A percentile compares a stretch with the other conserved stretches of the same genome.
These are phyloP conservation scores for Mrakia gelida DNA, from an alignment of 768 basidiomycete genomes.

Conservation along the genomic window DNA sequence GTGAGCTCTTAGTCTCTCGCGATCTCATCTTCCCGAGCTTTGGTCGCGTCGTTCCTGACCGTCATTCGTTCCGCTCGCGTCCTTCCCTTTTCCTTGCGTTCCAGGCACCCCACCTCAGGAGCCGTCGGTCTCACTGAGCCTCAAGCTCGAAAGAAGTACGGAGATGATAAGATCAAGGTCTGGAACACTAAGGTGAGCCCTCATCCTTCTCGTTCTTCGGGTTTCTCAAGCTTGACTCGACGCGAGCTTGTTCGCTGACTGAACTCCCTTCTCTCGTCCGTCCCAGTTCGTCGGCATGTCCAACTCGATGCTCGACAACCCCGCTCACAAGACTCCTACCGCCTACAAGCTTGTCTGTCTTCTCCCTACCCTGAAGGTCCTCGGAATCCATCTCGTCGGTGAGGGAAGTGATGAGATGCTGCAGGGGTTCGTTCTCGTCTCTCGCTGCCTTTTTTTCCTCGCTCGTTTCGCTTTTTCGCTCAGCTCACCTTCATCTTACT, in stretches of 20 bases:
- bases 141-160: conserved; percentile 80
- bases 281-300: conserved; percentile 5
- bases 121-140: conserved; percentile 93
- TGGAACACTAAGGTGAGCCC: conserved; percentile 57
- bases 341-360: conserved; percentile 85
- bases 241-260: not conserved
- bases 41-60: too few relatives aligned
- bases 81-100: conserved; percentile 46
- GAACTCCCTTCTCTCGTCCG: not conserved
- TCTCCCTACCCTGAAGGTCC: conserved; percentile 86
- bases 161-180: conserved; percentile 75
- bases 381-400: conserved; percentile 93
- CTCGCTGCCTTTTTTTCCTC: not conserved
- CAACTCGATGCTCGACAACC: conserved; percentile 67
- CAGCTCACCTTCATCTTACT: too few relatives aligned
- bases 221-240: not conserved
- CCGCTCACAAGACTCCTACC: conserved; percentile 90
- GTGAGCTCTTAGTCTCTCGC: not conserved
- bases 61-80: too few relatives aligned
- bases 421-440: conserved; percentile 50
- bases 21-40: too few relatives aligned
- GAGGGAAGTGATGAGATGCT: conserved; percentile 86
- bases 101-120: conserved; percentile 79
- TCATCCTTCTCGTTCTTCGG: not conserved
- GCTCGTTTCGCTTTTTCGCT: not conserved